A percentile compares a stretch with the other conserved stretches of the same genome.
Evolutionary conservation across 768 basidiomycete genomes (phyloP).

Genomic region (Trametes sanguinea): DNA sequence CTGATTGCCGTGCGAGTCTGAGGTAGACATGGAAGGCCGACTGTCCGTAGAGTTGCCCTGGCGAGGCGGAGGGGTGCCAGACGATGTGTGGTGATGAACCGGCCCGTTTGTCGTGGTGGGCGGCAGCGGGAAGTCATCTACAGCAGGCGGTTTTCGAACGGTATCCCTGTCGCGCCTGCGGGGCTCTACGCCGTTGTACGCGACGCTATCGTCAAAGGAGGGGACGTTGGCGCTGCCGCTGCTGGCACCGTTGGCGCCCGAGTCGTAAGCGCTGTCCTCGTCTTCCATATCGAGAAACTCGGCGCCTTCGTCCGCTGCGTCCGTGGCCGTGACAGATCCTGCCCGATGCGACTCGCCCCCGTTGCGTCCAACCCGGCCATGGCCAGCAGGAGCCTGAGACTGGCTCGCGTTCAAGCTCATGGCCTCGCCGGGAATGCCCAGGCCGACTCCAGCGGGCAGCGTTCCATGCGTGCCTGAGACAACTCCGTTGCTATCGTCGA

Average conservation of each 20-base stretch:
- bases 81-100: conserved; percentile 3
- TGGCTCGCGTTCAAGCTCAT: background rate
- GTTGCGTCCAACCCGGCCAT: conserved; percentile 1
- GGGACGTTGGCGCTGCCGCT: conserved; percentile 10
- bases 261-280: conserved; percentile 44
- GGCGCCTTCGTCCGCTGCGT: conserved; percentile 35
- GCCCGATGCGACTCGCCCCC: conserved; percentile 12
- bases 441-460: conserved; percentile 1
- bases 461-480: background rate
- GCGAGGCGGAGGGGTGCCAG: background rate
- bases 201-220: conserved; percentile 23
- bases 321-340: conserved; percentile 13
- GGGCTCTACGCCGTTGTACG: conserved; percentile 14
- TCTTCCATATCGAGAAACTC: conserved; percentile 73
- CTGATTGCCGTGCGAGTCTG: conserved; percentile 19
- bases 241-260: conserved; percentile 19
- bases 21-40: conserved; percentile 20
- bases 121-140: conserved; percentile 57
- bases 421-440: conserved; percentile 3
- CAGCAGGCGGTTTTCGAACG: conserved; percentile 40
- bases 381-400: background rate
- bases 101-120: conserved; percentile 26
- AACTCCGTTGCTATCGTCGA: background rate
- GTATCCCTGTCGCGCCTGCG: conserved; percentile 15
- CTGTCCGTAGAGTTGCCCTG: conserved; percentile 12